phyloP scores from a whole-genome alignment of 2,329 filamentous ascomycete genomes.

The Paraconiothyrium sp. region DNA sequence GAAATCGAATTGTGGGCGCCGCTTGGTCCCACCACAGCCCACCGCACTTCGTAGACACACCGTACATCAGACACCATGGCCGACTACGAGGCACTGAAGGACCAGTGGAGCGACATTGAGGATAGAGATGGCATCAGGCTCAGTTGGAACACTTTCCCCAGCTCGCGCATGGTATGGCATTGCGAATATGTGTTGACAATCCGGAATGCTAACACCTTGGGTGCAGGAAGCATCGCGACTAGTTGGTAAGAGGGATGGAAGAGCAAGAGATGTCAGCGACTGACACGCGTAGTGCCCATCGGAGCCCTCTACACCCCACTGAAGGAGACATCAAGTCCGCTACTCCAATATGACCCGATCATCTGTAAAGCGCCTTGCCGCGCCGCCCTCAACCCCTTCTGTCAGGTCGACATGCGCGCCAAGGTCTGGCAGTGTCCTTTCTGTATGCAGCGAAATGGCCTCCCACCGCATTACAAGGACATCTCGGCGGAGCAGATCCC shows the following conservation, averaged over 20 bases:
- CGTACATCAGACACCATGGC: slow-evolving; percentile 67
- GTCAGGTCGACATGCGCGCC: slow-evolving; percentile 85
- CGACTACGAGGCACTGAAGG: slow-evolving; percentile 88
- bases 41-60: slow-evolving; percentile 22
- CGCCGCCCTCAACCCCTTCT: slow-evolving; percentile 96
- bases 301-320: slow-evolving; percentile 94
- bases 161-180: slow-evolving; percentile 81
- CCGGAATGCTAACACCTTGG: slow-evolving; percentile 36
- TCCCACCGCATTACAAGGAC: slow-evolving; percentile 89
- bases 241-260: slow-evolving; percentile 59
- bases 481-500: slow-evolving; percentile 85
- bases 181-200: slow-evolving; percentile 20
- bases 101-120: slow-evolving; percentile 96
- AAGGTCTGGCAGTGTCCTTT: slow-evolving; percentile 91
- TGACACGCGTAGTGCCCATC: slow-evolving; percentile 74
- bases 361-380: slow-evolving; percentile 96
- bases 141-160: slow-evolving; percentile 99
- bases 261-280: background rate
- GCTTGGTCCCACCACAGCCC: slow-evolving; percentile 29
- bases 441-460: slow-evolving; percentile 82
- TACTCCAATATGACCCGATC: slow-evolving; percentile 95
- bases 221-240: slow-evolving; percentile 92
- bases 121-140: slow-evolving; percentile 94
- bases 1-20: slow-evolving; percentile 43
- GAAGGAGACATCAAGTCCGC: slow-evolving; percentile 89